Evolutionary conservation across 192 early-diverging fungal species (phyloP), one percentile per base, ranked within the genome.

Genomic region (Lobosporangium transversale): DNA sequence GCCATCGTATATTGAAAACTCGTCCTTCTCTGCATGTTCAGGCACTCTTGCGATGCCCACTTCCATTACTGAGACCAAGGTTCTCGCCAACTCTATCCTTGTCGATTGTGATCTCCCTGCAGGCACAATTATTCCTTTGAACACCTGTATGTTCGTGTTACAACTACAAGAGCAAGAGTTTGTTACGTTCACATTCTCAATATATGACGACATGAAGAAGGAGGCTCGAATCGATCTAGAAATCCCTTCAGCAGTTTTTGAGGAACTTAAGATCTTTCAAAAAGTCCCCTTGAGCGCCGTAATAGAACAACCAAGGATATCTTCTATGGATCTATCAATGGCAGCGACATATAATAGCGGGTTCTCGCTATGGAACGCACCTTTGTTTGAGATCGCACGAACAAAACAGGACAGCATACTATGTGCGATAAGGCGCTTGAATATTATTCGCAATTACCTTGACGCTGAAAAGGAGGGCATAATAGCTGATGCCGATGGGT

Each of bases 121-220:
- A 4, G 18, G 11, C 5, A 56, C 58, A 0, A 27, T 53, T 17
- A 40, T 81, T 8, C 71, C 71, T 12, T 26, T 26, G 17, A n/a
- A 69, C 44, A 67, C 67, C 10, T 81, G 80, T 36, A 70, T 81
- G 59, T 81, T 81, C 45, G 70, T 67, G 3, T 36, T 76, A 12
- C 60, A 57, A 35, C 18, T 71, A 11, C 62, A 35, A 20, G 57
- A 65, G n/a, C 36, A 61, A 2, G 80, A 66, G n/a, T 81, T 70
- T 66, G 74, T 70, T 17, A 78, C 73, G 1, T 81, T 81, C 52
- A 63, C 75, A 24, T 66, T 81, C 43, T 78, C 73, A 2, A 50
- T 68, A 45, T 52, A 66, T 29, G 80, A 81, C 58, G 80, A 81
- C 24, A 78, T 81, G 71, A 81, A 81, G 44, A 37, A 44, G 14